Conservation (phyloP, 208 protist genomes). For the Strigomonas culicis region DNA sequence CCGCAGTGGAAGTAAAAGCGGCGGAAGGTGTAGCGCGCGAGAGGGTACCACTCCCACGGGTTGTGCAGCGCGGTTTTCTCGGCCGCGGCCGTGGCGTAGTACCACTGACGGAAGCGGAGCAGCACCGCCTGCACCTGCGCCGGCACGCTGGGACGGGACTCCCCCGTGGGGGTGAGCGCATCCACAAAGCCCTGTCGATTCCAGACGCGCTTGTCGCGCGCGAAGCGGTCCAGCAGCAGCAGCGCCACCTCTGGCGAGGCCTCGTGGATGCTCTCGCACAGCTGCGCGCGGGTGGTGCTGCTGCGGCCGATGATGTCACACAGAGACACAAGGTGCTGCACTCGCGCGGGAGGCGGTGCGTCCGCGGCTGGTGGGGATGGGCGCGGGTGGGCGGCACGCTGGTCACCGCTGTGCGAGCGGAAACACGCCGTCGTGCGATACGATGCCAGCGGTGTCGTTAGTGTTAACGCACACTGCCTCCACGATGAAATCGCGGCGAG, state of each 20-base stretch:
- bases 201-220: conserved; percentile 28
- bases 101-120: conserved; percentile 53
- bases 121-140: conserved; percentile 29
- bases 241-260: conserved; percentile 56
- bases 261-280: conserved; percentile 61
- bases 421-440: no score
- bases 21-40: conserved; percentile 65
- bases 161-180: conserved; percentile 16
- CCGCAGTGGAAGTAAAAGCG: conserved; percentile 89
- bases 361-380: no score
- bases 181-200: conserved; percentile 22
- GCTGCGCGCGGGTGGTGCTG: conserved; percentile 33
- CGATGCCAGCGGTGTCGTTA: no score
- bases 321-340: not conserved
- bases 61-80: conserved; percentile 53
- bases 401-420: no score
- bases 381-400: no score
- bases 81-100: conserved; percentile 50
- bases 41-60: conserved; percentile 85
- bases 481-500: no score
- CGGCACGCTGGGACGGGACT: not conserved
- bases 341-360: no score
- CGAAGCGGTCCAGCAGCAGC: conserved; percentile 49
- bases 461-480: not conserved
- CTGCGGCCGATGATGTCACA: conserved; percentile 57